A percentile compares a stretch with the other conserved stretches of the same genome.
These are phyloP conservation scores for Aspergillus ostianus DNA, from an alignment of 495 filamentous ascomycete genomes.

Conservation along the genomic window DNA sequence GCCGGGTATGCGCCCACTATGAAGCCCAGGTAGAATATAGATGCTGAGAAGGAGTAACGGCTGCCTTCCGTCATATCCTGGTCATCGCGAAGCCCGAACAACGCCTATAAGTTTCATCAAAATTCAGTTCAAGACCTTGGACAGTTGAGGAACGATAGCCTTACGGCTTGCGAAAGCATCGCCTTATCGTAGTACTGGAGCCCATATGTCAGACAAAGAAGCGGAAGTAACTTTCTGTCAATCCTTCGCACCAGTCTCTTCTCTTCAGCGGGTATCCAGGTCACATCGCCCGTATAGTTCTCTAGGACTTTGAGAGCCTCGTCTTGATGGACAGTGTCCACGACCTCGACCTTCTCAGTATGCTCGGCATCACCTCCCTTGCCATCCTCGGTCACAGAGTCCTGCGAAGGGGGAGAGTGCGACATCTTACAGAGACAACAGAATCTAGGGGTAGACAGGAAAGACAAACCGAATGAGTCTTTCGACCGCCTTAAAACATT, in stretches of 20 bases:
- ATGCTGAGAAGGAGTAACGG: slow-evolving; percentile 36
- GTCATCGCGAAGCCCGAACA: slow-evolving; percentile 40
- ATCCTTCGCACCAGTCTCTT: slow-evolving; percentile 44
- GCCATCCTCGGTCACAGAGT: slow-evolving; percentile 15
- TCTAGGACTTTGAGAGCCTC: slow-evolving; percentile 44
- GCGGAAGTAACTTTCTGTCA: slow-evolving; percentile 45
- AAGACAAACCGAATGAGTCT: too few relatives aligned
- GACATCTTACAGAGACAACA: slow-evolving; percentile 5
- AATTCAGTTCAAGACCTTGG: not conserved
- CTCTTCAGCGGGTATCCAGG: slow-evolving; percentile 45
- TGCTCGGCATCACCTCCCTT: slow-evolving; percentile 14
- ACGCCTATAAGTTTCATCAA: slow-evolving; percentile 23
- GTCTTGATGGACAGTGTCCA: slow-evolving; percentile 45
- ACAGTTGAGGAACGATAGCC: slow-evolving; percentile 26
- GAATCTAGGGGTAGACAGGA: not conserved
- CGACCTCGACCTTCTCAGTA: slow-evolving; percentile 9
- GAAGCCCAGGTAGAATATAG: slow-evolving; percentile 51
- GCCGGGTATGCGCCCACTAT: slow-evolving; percentile 46
- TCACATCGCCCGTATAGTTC: slow-evolving; percentile 39
- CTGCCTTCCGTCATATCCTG: slow-evolving; percentile 34
- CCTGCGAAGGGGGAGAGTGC: slow-evolving; percentile 6
- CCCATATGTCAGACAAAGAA: slow-evolving; percentile 28
- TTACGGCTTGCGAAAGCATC: slow-evolving; percentile 47
- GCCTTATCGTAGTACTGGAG: slow-evolving; percentile 54
- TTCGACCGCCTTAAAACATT: too few relatives aligned